Evolutionary conservation across 1,284 basidiomycete genomes (phyloP).

Genomic region (Microbotryum intermedium): DNA sequence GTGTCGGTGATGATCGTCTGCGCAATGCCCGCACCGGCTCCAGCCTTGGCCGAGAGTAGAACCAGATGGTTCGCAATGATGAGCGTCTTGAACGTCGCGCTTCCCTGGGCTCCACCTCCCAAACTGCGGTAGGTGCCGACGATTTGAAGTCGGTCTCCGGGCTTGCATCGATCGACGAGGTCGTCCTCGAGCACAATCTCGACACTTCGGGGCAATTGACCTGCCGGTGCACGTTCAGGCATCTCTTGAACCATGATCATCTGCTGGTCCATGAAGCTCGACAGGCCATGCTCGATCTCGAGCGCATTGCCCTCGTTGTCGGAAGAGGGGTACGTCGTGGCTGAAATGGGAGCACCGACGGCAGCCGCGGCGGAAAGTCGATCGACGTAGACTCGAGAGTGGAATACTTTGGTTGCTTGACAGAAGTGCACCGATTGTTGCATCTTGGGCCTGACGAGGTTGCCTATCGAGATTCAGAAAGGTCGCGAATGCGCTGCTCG

Average conservation of each 20-base stretch:
- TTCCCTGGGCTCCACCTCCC: slow-evolving; percentile 71
- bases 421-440: slow-evolving; percentile 94
- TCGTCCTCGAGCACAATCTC: slow-evolving; percentile 96
- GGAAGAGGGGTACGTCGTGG: slow-evolving; percentile 80
- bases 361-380: slow-evolving; percentile 63
- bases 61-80: slow-evolving; percentile 94
- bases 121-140: slow-evolving; percentile 92
- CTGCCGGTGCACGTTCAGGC: slow-evolving; percentile 96
- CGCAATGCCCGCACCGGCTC: slow-evolving; percentile 71
- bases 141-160: slow-evolving; percentile 92
- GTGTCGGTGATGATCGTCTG: slow-evolving; percentile 85
- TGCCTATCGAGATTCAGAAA: slow-evolving; percentile 44
- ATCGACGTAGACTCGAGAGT: slow-evolving; percentile 86
- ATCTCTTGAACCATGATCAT: slow-evolving; percentile 98
- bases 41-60: slow-evolving; percentile 90
- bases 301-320: slow-evolving; percentile 82
- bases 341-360: slow-evolving; percentile 70
- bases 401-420: slow-evolving; percentile 72
- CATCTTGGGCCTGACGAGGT: slow-evolving; percentile 97
- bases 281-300: slow-evolving; percentile 87
- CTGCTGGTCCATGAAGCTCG: slow-evolving; percentile 92
- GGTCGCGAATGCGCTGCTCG: neutral
- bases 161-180: slow-evolving; percentile 93
- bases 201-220: slow-evolving; percentile 88
- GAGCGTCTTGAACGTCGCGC: slow-evolving; percentile 76